Conservation (phyloP, 139 green algal genomes). For the Marvania coccoides region DNA sequence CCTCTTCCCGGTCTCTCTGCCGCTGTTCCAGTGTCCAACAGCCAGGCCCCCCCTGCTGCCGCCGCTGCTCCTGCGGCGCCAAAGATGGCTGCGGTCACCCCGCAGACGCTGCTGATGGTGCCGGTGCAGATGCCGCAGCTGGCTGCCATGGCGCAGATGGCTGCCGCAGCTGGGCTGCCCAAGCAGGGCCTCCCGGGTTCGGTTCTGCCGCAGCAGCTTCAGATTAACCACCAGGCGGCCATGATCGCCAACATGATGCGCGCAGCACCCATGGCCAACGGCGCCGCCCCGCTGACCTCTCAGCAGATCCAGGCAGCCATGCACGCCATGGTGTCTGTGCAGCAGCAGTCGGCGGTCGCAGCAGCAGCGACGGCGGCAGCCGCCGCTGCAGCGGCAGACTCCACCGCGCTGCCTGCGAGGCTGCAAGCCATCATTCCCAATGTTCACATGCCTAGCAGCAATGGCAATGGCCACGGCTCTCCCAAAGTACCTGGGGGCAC, state of each 20-base stretch:
- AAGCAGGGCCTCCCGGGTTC: neutral
- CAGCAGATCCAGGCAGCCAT: neutral
- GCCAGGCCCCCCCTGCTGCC: neutral
- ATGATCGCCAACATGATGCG: neutral
- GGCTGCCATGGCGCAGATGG: neutral
- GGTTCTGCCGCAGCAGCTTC: neutral
- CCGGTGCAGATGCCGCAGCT: neutral
- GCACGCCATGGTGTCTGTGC: neutral
- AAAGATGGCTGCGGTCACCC: neutral
- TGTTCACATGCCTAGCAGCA: too few relatives aligned
- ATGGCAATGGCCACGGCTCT: too few relatives aligned
- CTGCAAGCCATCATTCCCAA: constrained; percentile 17
- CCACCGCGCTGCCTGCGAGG: neutral
- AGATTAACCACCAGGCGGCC: neutral
- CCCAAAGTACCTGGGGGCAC: neutral
- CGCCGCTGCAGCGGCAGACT: neutral
- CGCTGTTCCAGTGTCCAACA: too few relatives aligned
- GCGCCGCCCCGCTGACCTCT: neutral
- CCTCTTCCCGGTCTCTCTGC: too few relatives aligned
- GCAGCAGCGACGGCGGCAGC: neutral
- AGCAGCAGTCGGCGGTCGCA: neutral
- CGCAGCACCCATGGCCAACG: neutral
- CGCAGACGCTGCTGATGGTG: neutral
- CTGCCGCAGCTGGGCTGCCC: neutral
- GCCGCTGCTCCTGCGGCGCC: neutral